Conservation (phyloP, 129 eudicot species). For the Rutidosis leptorrhynchoides region DNA sequence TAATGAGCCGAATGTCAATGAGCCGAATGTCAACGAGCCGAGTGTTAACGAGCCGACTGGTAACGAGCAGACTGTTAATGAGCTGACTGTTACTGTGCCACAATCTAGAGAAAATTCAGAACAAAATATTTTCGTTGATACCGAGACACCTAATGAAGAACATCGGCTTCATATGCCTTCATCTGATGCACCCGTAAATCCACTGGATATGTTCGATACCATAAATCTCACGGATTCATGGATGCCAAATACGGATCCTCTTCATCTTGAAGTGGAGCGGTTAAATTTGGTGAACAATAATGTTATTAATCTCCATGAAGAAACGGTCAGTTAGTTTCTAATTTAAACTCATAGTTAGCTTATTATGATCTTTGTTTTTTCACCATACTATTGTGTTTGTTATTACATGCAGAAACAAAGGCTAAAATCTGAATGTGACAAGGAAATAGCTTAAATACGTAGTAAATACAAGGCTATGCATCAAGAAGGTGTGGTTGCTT, state of each 20-base stretch:
- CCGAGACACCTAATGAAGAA: conserved; percentile 12
- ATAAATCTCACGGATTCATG: conserved; percentile 24
- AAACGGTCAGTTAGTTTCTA: conserved; percentile 51
- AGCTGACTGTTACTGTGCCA: too few relatives aligned
- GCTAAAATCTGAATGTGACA: conserved; percentile 62
- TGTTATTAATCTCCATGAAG: conserved; percentile 34
- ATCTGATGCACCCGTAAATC: conserved; percentile 18
- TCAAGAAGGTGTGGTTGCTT: conserved; percentile 52
- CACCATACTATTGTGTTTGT: conserved; percentile 20
- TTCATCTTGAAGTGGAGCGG: conserved; percentile 52
- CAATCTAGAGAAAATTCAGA: too few relatives aligned
- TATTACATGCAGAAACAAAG: conserved; percentile 42
- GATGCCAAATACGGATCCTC: conserved; percentile 43
- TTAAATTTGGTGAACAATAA: conserved; percentile 32
- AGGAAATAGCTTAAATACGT: conserved; percentile 60
- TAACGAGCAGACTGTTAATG: background rate
- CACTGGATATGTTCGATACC: conserved; percentile 14
- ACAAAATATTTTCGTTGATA: background rate
- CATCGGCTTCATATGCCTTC: conserved; percentile 5
- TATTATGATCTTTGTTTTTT: background rate
- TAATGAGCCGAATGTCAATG: too few relatives aligned
- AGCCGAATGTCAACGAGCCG: too few relatives aligned
- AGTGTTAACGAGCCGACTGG: background rate
- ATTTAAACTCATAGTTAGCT: background rate
- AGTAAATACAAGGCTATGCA: conserved; percentile 48